phyloP scores from a whole-genome alignment of 805 yeast species.

The Lipomyces mesembrius region DNA sequence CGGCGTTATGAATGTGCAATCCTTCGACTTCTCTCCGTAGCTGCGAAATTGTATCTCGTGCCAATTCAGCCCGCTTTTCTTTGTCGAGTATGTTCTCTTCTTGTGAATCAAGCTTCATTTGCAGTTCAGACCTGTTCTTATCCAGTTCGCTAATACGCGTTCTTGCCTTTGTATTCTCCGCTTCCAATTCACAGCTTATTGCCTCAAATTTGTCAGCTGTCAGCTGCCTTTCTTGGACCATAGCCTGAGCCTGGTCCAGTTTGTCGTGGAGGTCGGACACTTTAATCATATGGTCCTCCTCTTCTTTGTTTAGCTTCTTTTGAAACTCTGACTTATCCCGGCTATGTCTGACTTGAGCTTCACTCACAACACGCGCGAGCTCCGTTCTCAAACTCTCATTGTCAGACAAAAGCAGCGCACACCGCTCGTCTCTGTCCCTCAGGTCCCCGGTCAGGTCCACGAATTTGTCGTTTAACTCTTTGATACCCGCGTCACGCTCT shows the following conservation, averaged over 20 bases:
- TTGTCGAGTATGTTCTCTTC: neutral
- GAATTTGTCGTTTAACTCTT: neutral
- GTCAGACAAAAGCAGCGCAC: neutral
- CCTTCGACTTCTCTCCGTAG: neutral
- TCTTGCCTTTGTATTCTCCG: neutral
- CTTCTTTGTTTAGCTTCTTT: neutral
- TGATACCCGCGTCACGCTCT: neutral
- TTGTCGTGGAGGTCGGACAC: neutral
- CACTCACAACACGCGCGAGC: constrained; percentile 1
- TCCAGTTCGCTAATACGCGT: neutral
- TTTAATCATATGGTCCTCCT: neutral
- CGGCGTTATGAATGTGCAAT: neutral
- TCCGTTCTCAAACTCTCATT: neutral
- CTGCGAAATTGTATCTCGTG: neutral
- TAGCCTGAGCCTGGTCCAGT: neutral
- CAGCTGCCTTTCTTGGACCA: neutral
- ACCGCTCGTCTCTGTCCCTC: constrained; percentile 3
- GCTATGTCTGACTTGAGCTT: constrained; percentile 2
- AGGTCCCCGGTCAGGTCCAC: constrained; percentile 4
- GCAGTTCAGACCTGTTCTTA: neutral
- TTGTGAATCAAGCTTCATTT: neutral
- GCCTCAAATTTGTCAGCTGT: neutral
- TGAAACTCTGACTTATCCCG: neutral
- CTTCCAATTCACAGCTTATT: neutral
- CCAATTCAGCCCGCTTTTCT: neutral